Conservation (phyloP, 176 grass and related monocot species). For the Puya raimondii region DNA sequence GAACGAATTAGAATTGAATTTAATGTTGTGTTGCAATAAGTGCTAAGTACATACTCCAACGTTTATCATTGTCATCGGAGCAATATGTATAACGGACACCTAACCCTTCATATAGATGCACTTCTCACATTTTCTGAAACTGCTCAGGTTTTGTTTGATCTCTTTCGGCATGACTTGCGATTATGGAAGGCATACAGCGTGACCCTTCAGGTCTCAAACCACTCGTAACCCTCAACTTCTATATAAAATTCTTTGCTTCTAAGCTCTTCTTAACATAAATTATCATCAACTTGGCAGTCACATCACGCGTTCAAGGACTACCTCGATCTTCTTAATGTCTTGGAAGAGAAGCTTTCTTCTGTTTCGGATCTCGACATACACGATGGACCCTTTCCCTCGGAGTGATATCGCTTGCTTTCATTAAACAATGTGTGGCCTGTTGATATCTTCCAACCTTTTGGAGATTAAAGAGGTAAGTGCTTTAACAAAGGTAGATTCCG, state of each 20-base stretch:
- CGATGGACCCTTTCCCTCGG: constrained; percentile 36
- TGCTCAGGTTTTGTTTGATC: constrained; percentile 84
- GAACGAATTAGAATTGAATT: too few relatives aligned
- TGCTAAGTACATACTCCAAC: too few relatives aligned
- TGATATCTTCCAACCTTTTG: too few relatives aligned
- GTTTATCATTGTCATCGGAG: too few relatives aligned
- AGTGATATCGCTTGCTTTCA: too few relatives aligned
- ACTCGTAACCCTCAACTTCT: not conserved
- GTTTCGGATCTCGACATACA: constrained; percentile 43
- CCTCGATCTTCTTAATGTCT: constrained; percentile 72
- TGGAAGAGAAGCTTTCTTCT: constrained; percentile 82
- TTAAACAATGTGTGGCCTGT: too few relatives aligned
- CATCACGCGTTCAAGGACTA: constrained; percentile 83
- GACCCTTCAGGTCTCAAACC: constrained; percentile 67
- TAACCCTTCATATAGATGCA: not conserved
- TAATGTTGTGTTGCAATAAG: too few relatives aligned
- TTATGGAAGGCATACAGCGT: constrained; percentile 92
- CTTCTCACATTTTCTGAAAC: constrained; percentile 13
- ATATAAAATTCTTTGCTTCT: not conserved
- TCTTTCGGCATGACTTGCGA: constrained; percentile 85
- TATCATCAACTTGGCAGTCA: constrained; percentile 42
- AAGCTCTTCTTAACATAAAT: constrained; percentile 11
- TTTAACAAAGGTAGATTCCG: too few relatives aligned
- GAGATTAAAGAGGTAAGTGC: too few relatives aligned
- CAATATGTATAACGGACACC: not conserved